Evolutionary conservation across 2,329 filamentous ascomycete genomes (phyloP), one percentile per base, ranked within the genome.

Genomic region (Talaromyces sp.): DNA sequence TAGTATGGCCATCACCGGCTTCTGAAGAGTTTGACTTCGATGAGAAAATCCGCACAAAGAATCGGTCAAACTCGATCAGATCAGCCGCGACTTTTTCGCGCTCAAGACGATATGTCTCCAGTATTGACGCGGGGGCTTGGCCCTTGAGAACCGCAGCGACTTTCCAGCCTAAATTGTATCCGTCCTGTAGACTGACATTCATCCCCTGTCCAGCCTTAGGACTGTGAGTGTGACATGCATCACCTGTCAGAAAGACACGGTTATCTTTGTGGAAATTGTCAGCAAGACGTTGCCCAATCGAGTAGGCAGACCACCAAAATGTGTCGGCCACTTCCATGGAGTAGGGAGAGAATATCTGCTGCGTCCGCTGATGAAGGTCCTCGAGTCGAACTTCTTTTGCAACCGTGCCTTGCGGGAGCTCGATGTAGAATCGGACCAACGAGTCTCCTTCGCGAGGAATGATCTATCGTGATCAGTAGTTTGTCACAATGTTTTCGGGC

Each of bases 221-320:
- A 0, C 69, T 72, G 52, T 74, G 71, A 67, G 38, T 32, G 46
- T 62, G 60, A 13, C 50, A 57, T 31, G 86, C 87, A 71, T 90
- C 88, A 2, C 88, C 89, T 0, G 87, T 86, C 4, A 91, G 78
- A 69, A 92, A 91, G 10, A 92, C 79, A 4, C 86, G 80, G 26
- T 82, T 79, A 13, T 77, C 73, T 7, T 78, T 78, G 46, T 80
- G 82, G 70, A 88, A 89, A 49, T 80, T 76, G 1, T 78, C 80
- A 4, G 82, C 84, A 0, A 89, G 81, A 6, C 88, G 79, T 68
- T 89, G 87, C 0, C 86, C 86, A 52, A 90, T 88, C 63, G 89
- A 82, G 65, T 88, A 89, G 0, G 84, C 85, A 0, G 83, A 86
- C 83, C 85, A 89, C 85, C 86, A 89, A 65, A 87, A 82, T 60